phyloP scores from a whole-genome alignment of 176 grass and related monocot species.

The Paspalum notatum region DNA sequence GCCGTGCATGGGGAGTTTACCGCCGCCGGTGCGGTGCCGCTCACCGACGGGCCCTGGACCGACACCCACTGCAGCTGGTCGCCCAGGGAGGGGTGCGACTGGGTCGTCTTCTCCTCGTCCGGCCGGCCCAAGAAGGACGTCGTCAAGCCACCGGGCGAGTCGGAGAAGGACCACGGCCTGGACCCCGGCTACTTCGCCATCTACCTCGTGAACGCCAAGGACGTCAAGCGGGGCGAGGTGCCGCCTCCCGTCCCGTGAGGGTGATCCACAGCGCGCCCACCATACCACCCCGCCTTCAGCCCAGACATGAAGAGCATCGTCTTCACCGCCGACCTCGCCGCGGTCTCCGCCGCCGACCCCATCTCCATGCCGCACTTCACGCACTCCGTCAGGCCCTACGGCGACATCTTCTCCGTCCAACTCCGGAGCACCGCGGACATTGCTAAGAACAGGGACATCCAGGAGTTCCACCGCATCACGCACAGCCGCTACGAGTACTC shows the following conservation, averaged over 20 bases:
- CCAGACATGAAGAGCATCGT: conserved; percentile 45
- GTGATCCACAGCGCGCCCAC: conserved; percentile 25
- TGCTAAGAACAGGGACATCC: conserved; percentile 13
- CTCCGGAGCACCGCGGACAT: conserved; percentile 39
- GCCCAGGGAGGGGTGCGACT: conserved; percentile 16
- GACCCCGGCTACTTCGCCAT: conserved; percentile 39
- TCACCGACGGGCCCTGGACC: conserved; percentile 17
- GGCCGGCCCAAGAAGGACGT: neutral
- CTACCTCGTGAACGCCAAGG: neutral
- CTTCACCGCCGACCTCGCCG: conserved; percentile 48
- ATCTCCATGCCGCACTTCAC: conserved; percentile 47
- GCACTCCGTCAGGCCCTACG: conserved; percentile 47
- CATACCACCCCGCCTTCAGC: conserved; percentile 57
- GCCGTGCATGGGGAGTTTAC: conserved; percentile 24
- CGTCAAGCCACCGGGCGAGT: neutral
- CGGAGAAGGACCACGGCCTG: neutral
- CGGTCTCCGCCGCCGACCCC: conserved; percentile 45
- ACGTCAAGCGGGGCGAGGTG: neutral
- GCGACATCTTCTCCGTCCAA: conserved; percentile 39
- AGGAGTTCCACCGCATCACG: conserved; percentile 31
- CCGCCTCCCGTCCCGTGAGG: conserved; percentile 3
- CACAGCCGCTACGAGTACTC: conserved; percentile 47
- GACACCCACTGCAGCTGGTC: conserved; percentile 60
- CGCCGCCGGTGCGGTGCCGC: neutral
- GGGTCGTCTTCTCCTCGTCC: conserved; percentile 54